These are phyloP conservation scores for Talaromyces stipitatus DNA, from an alignment of 495 filamentous ascomycete species.

Conservation along the genomic window DNA sequence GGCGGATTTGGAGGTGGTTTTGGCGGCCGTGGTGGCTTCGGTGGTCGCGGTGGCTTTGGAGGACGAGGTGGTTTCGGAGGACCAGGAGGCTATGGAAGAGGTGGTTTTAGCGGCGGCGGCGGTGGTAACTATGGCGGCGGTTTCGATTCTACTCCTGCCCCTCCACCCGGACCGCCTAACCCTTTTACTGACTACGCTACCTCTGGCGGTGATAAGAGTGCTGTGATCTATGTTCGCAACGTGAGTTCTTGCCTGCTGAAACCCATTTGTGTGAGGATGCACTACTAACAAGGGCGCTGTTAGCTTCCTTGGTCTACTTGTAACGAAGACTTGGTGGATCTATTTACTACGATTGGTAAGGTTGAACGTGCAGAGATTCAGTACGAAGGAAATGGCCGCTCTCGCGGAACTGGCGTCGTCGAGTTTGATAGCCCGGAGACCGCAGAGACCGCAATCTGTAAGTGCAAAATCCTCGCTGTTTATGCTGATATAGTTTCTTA, in stretches of 20 bases:
- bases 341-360: constrained; percentile 96
- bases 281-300: constrained; percentile 4
- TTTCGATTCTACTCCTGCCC: constrained; percentile 34
- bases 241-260: constrained; percentile 47
- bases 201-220: constrained; percentile 73
- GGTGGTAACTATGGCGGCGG: constrained; percentile 43
- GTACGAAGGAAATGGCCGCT: constrained; percentile 94
- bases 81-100: constrained; percentile 31
- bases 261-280: background rate
- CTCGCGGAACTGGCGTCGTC: constrained; percentile 90
- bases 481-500: constrained; percentile 14
- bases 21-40: constrained; percentile 38
- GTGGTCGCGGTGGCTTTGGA: constrained; percentile 39
- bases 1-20: constrained; percentile 38
- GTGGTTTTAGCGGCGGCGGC: constrained; percentile 24
- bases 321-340: constrained; percentile 91
- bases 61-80: constrained; percentile 38
- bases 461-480: constrained; percentile 18
- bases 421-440: constrained; percentile 78
- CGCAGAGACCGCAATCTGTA: constrained; percentile 84
- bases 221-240: constrained; percentile 91
- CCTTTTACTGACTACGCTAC: constrained; percentile 93
- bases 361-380: constrained; percentile 97
- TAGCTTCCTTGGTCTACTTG: constrained; percentile 98
- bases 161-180: constrained; percentile 60